Conservation (phyloP, 108 stramenopile species). For the Ochromonas danica region DNA sequence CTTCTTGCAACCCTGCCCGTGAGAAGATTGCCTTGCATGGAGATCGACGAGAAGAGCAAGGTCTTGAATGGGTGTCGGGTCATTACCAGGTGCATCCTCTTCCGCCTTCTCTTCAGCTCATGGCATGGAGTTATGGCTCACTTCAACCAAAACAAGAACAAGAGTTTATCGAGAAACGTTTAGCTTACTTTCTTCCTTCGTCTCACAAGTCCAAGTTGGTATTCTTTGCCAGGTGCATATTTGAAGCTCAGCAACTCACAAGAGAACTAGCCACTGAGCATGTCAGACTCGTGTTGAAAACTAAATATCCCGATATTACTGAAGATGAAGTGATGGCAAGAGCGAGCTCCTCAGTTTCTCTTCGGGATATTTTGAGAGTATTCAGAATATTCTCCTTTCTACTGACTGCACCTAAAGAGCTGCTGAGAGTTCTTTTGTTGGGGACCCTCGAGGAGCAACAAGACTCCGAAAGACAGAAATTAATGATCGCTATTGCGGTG, state of each 20-base stretch:
- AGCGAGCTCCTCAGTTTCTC: not conserved
- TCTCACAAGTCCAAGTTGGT: not conserved
- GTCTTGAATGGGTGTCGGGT: conserved; percentile 7
- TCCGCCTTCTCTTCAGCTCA: not conserved
- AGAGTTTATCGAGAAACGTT: conserved; percentile 15
- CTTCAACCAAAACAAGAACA: not conserved
- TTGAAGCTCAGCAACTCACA: not conserved
- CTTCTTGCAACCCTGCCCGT: conserved; percentile 40
- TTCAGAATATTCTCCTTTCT: not conserved
- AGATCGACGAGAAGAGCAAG: not conserved
- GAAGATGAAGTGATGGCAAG: not conserved
- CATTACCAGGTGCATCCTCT: conserved; percentile 25
- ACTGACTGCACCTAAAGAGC: not conserved
- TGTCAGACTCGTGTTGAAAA: not conserved
- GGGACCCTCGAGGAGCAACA: not conserved
- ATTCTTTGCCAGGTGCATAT: not conserved
- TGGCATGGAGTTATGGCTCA: conserved; percentile 12
- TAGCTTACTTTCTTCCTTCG: not conserved
- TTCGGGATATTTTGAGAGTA: conserved; percentile 12
- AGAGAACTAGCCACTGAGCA: not conserved
- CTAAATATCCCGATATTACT: not conserved
- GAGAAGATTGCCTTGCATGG: not conserved
- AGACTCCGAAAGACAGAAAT: not conserved
- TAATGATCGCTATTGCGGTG: conserved; percentile 3
- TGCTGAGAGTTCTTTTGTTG: not conserved